A percentile compares a stretch with the other conserved stretches of the same genome.
Conservation (phyloP, 176 grass and related monocot species). For the Eragrostis curvula region DNA sequence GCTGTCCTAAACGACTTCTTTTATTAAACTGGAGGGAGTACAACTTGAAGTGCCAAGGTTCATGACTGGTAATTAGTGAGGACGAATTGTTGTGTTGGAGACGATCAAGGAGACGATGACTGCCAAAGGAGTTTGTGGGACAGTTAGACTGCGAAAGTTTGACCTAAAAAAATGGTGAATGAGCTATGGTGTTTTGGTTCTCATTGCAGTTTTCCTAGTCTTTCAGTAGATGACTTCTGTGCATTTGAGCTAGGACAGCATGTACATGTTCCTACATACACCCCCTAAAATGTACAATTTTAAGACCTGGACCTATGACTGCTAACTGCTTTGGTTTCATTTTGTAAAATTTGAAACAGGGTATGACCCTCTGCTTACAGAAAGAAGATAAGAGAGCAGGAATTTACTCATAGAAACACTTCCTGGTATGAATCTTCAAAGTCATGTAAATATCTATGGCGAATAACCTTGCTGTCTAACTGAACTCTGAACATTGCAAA, state of each 20-base stretch:
- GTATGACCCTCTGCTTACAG: background rate
- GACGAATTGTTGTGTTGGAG: background rate
- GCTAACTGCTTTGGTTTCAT: background rate
- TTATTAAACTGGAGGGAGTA: too few species aligned
- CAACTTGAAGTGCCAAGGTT: too few species aligned
- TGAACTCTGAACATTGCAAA: background rate
- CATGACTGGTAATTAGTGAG: background rate
- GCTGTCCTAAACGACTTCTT: too few species aligned
- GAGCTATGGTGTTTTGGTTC: background rate
- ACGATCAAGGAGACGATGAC: background rate
- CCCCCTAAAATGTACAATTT: background rate
- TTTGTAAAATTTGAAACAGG: slow-evolving; percentile 5
- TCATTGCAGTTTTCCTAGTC: background rate
- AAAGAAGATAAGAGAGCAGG: background rate
- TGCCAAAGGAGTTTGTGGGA: background rate
- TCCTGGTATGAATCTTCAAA: background rate
- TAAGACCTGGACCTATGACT: background rate
- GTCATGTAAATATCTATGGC: background rate
- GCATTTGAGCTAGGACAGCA: background rate
- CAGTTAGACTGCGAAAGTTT: background rate
- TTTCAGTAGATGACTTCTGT: background rate
- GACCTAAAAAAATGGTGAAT: background rate
- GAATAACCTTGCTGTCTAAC: background rate
- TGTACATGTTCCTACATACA: background rate
- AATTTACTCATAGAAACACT: background rate